Percentiles rank a stretch among this genome's conserved stretches.
Conservation (phyloP, 2,329 filamentous ascomycete genomes). For the Plenodomus biglobosus region DNA sequence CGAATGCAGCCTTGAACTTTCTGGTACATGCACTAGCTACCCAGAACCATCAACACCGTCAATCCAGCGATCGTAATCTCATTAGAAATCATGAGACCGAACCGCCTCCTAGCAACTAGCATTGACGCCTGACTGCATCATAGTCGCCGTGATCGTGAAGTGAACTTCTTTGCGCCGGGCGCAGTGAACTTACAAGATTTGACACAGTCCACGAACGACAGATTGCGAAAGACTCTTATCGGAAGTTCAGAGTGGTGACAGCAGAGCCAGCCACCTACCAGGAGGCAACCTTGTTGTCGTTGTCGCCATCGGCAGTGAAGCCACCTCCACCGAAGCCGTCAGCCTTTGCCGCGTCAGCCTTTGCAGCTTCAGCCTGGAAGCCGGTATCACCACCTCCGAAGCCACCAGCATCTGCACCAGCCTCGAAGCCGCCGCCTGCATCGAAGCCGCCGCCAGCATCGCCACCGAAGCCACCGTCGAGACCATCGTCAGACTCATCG, state of each 20-base stretch:
- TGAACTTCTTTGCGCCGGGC: not conserved
- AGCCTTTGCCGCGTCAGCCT: conserved; percentile 10
- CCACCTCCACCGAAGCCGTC: conserved; percentile 12
- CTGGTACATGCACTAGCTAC: conserved; percentile 10
- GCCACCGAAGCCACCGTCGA: conserved; percentile 21
- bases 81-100: conserved; percentile 8
- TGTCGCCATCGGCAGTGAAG: conserved; percentile 8
- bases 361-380: conserved; percentile 11
- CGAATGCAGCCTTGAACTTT: not conserved
- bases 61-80: conserved; percentile 13
- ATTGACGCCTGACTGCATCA: not conserved
- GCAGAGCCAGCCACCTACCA: conserved; percentile 24
- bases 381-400: conserved; percentile 12
- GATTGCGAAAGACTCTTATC: conserved; percentile 1
- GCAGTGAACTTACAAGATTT: not conserved
- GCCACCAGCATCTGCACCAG: conserved; percentile 9
- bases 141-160: conserved; percentile 1
- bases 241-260: not conserved
- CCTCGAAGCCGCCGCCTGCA: conserved; percentile 8
- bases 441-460: conserved; percentile 15
- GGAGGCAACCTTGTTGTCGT: conserved; percentile 25
- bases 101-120: conserved; percentile 14
- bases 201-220: not conserved
- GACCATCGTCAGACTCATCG: conserved; percentile 36
- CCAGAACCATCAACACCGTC: conserved; percentile 4